These are phyloP conservation scores for Zygnema circumcarinatum DNA, from an alignment of 139 green algal species.

Conservation along the genomic window DNA sequence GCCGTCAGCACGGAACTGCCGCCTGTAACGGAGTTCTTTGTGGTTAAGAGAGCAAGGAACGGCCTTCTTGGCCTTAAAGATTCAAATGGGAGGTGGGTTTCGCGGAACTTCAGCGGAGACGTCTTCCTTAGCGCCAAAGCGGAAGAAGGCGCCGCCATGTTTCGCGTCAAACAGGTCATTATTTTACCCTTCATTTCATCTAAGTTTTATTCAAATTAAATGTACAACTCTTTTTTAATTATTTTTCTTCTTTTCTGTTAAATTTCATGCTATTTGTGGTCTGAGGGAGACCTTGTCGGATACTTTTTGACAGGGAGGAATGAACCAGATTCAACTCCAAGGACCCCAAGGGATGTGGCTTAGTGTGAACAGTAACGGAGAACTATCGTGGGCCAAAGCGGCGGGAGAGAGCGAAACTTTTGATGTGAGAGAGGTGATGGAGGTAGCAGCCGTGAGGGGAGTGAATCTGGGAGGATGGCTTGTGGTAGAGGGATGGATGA, in stretches of 20 bases:
- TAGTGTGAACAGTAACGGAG: background rate
- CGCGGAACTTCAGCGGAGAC: background rate
- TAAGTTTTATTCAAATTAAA: background rate
- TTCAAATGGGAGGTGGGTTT: background rate
- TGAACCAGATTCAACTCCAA: background rate
- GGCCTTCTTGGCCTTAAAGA: background rate
- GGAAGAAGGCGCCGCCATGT: background rate
- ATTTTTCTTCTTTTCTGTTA: background rate
- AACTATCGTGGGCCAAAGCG: background rate
- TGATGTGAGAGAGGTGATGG: constrained; percentile 5
- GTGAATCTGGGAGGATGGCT: constrained; percentile 44
- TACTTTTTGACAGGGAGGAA: background rate
- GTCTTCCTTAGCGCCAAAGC: background rate
- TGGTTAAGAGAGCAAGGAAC: background rate
- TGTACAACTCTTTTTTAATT: background rate
- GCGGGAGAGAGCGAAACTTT: constrained; percentile 8
- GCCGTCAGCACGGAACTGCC: background rate
- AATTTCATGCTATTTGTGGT: too few species aligned
- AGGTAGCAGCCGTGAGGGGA: constrained; percentile 11
- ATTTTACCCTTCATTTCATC: background rate
- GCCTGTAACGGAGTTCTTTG: background rate
- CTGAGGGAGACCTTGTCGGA: too few species aligned
- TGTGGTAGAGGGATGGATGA: constrained; percentile 42
- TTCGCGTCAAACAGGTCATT: background rate
- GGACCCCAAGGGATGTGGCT: background rate